Percentiles rank a stretch among this genome's conserved stretches.
Conservation (phyloP, 495 filamentous ascomycete genomes). For the Aspergillus campestris region DNA sequence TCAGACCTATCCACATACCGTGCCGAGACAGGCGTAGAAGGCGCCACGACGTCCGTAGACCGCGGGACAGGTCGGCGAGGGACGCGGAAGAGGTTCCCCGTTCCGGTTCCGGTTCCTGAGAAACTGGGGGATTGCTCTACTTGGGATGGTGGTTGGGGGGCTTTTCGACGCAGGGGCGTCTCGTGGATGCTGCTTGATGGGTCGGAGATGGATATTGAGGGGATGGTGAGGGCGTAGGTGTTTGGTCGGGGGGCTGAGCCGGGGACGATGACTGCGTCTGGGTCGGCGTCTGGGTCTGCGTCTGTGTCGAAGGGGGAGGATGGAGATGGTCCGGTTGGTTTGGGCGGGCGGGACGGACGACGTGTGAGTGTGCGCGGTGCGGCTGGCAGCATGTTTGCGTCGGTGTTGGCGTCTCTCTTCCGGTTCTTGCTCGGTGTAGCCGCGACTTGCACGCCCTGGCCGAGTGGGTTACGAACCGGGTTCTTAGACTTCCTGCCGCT, state of each 20-base stretch:
- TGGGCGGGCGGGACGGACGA: constrained; percentile 12
- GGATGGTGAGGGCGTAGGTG: constrained; percentile 2
- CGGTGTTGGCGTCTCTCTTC: constrained; percentile 28
- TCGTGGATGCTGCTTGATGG: constrained; percentile 28
- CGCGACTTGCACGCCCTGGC: constrained; percentile 59
- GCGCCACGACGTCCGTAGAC: constrained; percentile 16
- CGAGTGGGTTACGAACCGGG: constrained; percentile 50
- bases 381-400: background rate
- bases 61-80: constrained; percentile 32
- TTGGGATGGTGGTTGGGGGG: constrained; percentile 20
- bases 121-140: constrained; percentile 8
- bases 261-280: constrained; percentile 12
- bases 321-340: background rate
- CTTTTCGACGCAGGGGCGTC: constrained; percentile 44
- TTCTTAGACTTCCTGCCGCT: constrained; percentile 52
- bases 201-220: constrained; percentile 6
- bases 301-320: constrained; percentile 11
- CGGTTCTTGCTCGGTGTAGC: constrained; percentile 60
- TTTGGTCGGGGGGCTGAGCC: constrained; percentile 12
- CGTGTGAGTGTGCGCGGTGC: constrained; percentile 15
- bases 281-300: constrained; percentile 11
- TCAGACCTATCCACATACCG: constrained; percentile 11
- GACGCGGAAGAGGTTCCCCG: constrained; percentile 24
- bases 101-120: constrained; percentile 3
- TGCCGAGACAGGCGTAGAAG: constrained; percentile 27